Conservation (phyloP, 2,329 filamentous ascomycete genomes). For the Neofusicoccum umdonicola region DNA sequence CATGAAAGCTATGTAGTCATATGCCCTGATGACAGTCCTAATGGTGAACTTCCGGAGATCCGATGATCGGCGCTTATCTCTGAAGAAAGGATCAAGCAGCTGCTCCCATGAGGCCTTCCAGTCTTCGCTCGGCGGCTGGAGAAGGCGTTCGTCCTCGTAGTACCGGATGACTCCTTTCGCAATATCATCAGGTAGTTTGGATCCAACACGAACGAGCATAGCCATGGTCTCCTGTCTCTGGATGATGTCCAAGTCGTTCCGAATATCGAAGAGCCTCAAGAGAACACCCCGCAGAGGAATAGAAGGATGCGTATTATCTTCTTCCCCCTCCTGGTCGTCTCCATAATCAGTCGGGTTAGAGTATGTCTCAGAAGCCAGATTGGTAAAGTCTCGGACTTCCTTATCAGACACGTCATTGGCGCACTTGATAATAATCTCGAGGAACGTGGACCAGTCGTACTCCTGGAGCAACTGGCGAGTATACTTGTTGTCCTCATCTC, state of each 20-base stretch:
- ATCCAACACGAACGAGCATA: slow-evolving; percentile 63
- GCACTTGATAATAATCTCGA: slow-evolving; percentile 15
- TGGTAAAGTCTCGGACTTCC: slow-evolving; percentile 7
- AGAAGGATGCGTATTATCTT: slow-evolving; percentile 15
- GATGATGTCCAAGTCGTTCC: slow-evolving; percentile 50
- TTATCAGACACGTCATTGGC: slow-evolving; percentile 9
- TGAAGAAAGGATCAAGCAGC: slow-evolving; percentile 46
- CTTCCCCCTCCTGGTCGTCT: slow-evolving; percentile 15
- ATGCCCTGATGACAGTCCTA: slow-evolving; percentile 54
- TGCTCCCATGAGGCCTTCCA: slow-evolving; percentile 65
- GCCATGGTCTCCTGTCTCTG: slow-evolving; percentile 65
- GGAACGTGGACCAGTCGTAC: slow-evolving; percentile 12
- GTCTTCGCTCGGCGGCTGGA: slow-evolving; percentile 66
- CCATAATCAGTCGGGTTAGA: slow-evolving; percentile 17
- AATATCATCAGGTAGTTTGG: slow-evolving; percentile 62
- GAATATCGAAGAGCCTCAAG: slow-evolving; percentile 29
- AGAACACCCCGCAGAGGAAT: slow-evolving; percentile 23
- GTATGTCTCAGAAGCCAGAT: slow-evolving; percentile 25
- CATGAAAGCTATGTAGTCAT: slow-evolving; percentile 53
- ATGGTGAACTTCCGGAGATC: slow-evolving; percentile 63
- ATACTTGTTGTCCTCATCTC: slow-evolving; percentile 7
- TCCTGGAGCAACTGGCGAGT: slow-evolving; percentile 11
- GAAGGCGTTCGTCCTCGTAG: slow-evolving; percentile 66
- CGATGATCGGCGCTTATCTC: slow-evolving; percentile 30
- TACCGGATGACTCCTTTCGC: slow-evolving; percentile 65